Conservation (phyloP, 176 grass and related monocot species). For the Raddia distichophylla region DNA sequence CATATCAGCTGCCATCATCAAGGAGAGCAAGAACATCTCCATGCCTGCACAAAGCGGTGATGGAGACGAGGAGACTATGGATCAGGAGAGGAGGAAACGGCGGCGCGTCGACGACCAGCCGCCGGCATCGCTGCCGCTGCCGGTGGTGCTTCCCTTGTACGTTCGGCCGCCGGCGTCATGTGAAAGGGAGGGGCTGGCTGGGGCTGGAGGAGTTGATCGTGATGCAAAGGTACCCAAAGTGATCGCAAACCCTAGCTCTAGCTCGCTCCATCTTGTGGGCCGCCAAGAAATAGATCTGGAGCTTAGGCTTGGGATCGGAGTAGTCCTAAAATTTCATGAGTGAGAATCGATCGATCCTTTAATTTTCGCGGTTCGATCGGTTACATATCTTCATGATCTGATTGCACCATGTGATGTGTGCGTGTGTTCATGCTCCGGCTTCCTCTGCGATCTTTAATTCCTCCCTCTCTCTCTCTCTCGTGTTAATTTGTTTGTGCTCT, state of each 20-base stretch:
- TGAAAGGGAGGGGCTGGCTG: conserved; percentile 8
- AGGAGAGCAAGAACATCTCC: conserved; percentile 50
- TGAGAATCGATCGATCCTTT: background rate
- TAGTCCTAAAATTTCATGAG: conserved; percentile 36
- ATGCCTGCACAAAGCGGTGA: background rate
- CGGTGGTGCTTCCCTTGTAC: conserved; percentile 18
- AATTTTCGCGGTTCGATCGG: conserved; percentile 8
- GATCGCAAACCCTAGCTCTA: conserved; percentile 48
- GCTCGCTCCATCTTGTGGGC: conserved; percentile 31
- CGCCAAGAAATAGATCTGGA: conserved; percentile 56
- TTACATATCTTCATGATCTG: background rate
- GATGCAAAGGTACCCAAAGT: conserved; percentile 45
- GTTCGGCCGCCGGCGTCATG: conserved; percentile 15
- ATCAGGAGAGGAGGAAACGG: conserved; percentile 37
- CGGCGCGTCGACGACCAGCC: conserved; percentile 29
- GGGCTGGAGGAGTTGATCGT: background rate
- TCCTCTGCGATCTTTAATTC: background rate
- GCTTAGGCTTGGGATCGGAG: conserved; percentile 54
- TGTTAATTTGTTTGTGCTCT: conserved; percentile 15
- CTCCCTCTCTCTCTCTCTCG: background rate
- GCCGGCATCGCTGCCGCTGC: background rate
- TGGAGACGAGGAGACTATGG: background rate
- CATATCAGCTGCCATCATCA: conserved; percentile 44
- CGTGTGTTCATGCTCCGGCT: conserved; percentile 13
- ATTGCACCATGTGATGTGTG: background rate